Percentiles rank a stretch among this genome's conserved stretches.
Evolutionary conservation across 1,139 yeast genomes (phyloP).

Genomic region (Blastobotrys petasosporus): DNA sequence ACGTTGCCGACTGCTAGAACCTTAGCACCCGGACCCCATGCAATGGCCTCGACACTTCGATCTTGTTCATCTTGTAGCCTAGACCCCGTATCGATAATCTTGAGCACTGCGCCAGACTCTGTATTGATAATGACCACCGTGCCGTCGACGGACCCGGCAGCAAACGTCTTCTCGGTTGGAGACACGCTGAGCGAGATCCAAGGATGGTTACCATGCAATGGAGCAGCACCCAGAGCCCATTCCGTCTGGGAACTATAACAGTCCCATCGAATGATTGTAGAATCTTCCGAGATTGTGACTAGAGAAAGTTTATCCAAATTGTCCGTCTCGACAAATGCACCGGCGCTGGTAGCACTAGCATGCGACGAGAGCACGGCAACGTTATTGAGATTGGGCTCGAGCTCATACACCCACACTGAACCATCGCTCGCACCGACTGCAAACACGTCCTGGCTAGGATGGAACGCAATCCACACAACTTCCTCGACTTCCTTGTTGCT

Average conservation of each 20-base stretch:
- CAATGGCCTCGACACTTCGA: conserved; percentile 75
- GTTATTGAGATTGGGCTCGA: conserved; percentile 53
- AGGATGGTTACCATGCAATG: conserved; percentile 65
- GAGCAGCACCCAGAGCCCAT: conserved; percentile 53
- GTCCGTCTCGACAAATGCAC: conserved; percentile 60
- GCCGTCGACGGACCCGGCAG: conserved; percentile 85
- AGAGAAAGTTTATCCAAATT: conserved; percentile 57
- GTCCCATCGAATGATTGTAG: conserved; percentile 83
- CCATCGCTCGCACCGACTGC: conserved; percentile 96
- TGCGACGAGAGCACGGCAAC: conserved; percentile 79
- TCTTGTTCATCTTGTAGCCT: conserved; percentile 58
- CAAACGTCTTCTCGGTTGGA: conserved; percentile 43
- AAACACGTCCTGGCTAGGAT: conserved; percentile 62
- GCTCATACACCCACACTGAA: conserved; percentile 87
- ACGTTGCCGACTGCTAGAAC: conserved; percentile 84
- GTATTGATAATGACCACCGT: conserved; percentile 67
- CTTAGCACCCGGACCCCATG: conserved; percentile 65
- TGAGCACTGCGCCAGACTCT: conserved; percentile 65
- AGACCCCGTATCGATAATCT: conserved; percentile 45
- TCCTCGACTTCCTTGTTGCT: conserved; percentile 85
- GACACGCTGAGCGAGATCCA: conserved; percentile 71
- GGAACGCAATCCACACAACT: conserved; percentile 68
- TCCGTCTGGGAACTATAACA: conserved; percentile 67
- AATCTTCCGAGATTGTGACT: conserved; percentile 82
- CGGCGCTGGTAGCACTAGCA: conserved; percentile 63